phyloP scores from a whole-genome alignment of 257 asterid species.

The Orobanche coerulescens region DNA sequence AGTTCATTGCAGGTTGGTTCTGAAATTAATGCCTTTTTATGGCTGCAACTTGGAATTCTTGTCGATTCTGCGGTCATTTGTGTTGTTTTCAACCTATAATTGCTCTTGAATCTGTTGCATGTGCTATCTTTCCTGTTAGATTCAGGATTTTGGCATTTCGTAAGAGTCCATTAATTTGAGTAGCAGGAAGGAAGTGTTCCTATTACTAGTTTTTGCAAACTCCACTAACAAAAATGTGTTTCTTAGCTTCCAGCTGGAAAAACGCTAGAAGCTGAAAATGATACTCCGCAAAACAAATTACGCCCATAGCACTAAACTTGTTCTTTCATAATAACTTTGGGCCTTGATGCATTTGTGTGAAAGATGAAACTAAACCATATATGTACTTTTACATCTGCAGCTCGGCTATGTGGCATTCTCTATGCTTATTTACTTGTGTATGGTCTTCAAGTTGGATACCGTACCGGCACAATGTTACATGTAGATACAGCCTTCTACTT shows the following conservation, averaged over 20 bases:
- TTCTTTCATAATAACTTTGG: neutral
- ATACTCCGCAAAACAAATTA: neutral
- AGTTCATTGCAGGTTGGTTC: conserved; percentile 62
- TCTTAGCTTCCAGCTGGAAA: neutral
- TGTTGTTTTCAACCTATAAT: neutral
- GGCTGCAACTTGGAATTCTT: neutral
- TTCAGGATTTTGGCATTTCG: neutral
- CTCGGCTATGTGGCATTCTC: neutral
- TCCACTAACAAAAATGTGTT: neutral
- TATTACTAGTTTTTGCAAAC: neutral
- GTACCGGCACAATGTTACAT: too few species aligned
- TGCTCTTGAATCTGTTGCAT: conserved; percentile 14
- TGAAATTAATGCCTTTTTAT: neutral
- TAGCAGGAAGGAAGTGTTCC: neutral
- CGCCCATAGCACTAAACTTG: neutral
- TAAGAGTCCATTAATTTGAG: neutral
- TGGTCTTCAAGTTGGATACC: neutral
- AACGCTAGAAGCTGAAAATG: neutral
- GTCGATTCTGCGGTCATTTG: neutral
- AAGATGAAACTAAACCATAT: neutral
- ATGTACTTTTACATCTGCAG: neutral
- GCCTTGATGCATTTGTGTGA: neutral
- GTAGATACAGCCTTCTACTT: neutral
- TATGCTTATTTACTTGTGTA: neutral
- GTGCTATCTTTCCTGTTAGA: neutral